Conservation (phyloP, 1,284 basidiomycete species). For the Ganoderma boninense region DNA sequence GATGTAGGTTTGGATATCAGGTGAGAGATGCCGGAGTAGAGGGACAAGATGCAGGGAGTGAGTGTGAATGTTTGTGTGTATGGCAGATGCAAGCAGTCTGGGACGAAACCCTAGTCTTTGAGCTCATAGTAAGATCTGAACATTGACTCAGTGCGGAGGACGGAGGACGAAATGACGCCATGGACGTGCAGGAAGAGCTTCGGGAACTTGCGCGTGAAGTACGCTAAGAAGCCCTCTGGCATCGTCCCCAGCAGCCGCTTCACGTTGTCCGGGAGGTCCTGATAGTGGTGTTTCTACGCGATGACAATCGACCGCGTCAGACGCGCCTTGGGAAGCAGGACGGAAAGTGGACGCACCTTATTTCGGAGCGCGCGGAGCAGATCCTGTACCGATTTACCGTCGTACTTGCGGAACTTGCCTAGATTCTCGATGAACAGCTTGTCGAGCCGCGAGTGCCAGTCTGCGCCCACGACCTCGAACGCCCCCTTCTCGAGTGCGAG, state of each 20-base stretch:
- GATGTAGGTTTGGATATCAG: not conserved
- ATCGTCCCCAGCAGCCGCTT: slow-evolving; percentile 89
- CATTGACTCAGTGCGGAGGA: slow-evolving; percentile 81
- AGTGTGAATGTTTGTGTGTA: not conserved
- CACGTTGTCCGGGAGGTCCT: slow-evolving; percentile 91
- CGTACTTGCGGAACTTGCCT: slow-evolving; percentile 97
- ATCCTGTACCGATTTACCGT: slow-evolving; percentile 91
- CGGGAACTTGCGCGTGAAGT: slow-evolving; percentile 95
- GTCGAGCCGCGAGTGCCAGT: slow-evolving; percentile 92
- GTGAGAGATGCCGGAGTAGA: slow-evolving; percentile 10
- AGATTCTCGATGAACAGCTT: slow-evolving; percentile 92
- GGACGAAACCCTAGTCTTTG: slow-evolving; percentile 49
- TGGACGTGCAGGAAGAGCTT: slow-evolving; percentile 93
- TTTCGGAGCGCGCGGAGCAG: slow-evolving; percentile 92
- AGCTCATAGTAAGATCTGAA: slow-evolving; percentile 87
- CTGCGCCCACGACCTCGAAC: slow-evolving; percentile 75
- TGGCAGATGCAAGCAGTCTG: too few species aligned
- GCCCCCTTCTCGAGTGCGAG: slow-evolving; percentile 81
- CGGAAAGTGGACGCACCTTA: slow-evolving; percentile 69
- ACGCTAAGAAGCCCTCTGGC: slow-evolving; percentile 91
- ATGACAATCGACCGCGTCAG: slow-evolving; percentile 1
- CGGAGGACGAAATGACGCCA: slow-evolving; percentile 73
- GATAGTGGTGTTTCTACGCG: slow-evolving; percentile 95
- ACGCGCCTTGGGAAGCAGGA: not conserved
- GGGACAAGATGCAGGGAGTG: not conserved